Base-by-base conservation (phyloP, 2,329 filamentous ascomycete genomes). In the Pseudocercospora musae region DNA sequence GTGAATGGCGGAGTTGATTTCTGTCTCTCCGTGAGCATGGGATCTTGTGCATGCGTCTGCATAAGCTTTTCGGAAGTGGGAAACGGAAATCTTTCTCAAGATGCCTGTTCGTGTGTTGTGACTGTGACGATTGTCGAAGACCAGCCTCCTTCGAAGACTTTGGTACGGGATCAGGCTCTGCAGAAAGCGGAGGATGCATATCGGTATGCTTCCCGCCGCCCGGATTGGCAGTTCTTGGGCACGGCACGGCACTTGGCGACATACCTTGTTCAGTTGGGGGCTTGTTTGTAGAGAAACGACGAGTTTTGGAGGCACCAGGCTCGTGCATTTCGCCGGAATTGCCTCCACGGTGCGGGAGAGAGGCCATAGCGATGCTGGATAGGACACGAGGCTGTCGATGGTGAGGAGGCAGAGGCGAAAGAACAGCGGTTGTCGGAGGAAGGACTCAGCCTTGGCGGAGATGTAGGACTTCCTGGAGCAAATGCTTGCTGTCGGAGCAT, bases 1-100 rank as follows among this genome's bases (percentile, higher is more conserved):
- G 78, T 97, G 93, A 73, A 92, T 89, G 76, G 90, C 89, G 72
- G 92, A 96, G 72, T 85, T 87, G 68, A 87, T 83, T 81, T 96
- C 92, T 96, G 75, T 62, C 11, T 54, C 50, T 31, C 25, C 25
- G 21, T 37, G 7, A 50, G 21, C 21, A 25, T 11, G 33, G 5
- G 6, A 13, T 37, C 8, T 37, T n/a, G 11, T 21, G 15, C 18
- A 33, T 11, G 50, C 21, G 2, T 54, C 25, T 29, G 27, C 50
- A 11, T 27, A 31, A 15, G 13, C 50, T 31, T 27, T 27, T 33
- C 23, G 27, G 27, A 11, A 9, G 4, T 46, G 42, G 11, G 21
- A 20, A 20, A 7, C 8, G 3, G 2, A 29, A 13, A 11, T 31
- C 29, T 11, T 11, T 6, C 8, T 8, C 29, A 8, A 13, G 8